phyloP scores from a whole-genome alignment of 2,329 filamentous ascomycete species.

The Dactylellina sp. region DNA sequence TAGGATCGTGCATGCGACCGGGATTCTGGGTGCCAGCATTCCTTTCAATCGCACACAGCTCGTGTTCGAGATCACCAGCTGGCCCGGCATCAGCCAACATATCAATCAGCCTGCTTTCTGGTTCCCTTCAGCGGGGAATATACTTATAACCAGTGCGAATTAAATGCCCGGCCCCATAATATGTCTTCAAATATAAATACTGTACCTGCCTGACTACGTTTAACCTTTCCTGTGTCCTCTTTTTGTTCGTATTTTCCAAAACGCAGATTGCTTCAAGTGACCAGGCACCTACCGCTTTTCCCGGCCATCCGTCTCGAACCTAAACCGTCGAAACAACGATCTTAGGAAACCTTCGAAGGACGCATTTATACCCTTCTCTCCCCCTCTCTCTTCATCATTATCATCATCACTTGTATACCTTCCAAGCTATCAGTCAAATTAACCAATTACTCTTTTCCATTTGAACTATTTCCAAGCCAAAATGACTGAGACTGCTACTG shows the following conservation, averaged over 20 bases:
- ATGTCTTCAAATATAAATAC: too few relatives aligned
- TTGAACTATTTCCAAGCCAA: conserved; percentile 1
- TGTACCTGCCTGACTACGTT: too few relatives aligned
- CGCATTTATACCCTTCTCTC: neutral
- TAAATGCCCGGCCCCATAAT: too few relatives aligned
- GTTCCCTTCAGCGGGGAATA: neutral
- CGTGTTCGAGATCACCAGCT: conserved; percentile 30
- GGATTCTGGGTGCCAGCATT: conserved; percentile 8
- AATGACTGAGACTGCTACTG: conserved; percentile 33
- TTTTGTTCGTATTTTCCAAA: neutral
- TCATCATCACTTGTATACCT: neutral
- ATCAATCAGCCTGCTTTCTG: neutral
- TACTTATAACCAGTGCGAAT: neutral
- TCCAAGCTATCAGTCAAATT: neutral
- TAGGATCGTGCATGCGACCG: conserved; percentile 51
- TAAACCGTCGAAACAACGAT: neutral
- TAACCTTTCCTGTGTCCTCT: too few relatives aligned
- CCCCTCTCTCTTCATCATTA: neutral
- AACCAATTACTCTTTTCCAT: neutral
- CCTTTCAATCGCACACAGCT: neutral
- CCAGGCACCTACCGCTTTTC: neutral
- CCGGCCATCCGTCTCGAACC: neutral
- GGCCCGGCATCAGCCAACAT: neutral
- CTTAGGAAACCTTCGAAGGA: neutral
- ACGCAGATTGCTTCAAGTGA: conserved; percentile 13